Percentiles rank a stretch among this genome's conserved stretches.
Conservation (phyloP, 768 basidiomycete species). For the Suillus placidus region DNA sequence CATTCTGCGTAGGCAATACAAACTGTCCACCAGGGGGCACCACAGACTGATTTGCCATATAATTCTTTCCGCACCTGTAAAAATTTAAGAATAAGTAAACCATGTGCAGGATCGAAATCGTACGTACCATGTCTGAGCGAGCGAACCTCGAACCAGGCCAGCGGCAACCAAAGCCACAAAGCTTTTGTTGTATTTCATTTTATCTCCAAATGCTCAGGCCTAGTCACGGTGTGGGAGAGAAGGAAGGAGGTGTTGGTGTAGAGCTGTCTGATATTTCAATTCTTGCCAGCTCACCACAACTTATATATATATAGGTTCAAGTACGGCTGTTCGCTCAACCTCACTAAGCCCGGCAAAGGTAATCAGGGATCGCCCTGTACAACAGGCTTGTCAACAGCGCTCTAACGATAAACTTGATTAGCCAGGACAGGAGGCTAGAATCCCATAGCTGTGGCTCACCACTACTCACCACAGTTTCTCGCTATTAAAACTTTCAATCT, state of each 20-base stretch:
- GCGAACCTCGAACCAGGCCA: conserved; percentile 10
- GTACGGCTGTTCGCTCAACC: neutral
- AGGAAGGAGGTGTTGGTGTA: too few relatives aligned
- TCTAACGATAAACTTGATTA: neutral
- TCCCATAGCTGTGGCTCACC: neutral
- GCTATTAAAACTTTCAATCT: too few relatives aligned
- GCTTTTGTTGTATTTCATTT: conserved; percentile 22
- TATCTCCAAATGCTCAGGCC: neutral
- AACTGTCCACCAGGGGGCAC: conserved; percentile 52
- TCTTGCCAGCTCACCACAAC: neutral
- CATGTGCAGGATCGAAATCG: neutral
- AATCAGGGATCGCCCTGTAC: neutral
- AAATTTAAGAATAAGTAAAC: neutral
- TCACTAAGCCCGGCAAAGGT: neutral
- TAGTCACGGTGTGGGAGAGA: neutral
- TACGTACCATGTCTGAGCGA: conserved; percentile 32
- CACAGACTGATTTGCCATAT: conserved; percentile 41
- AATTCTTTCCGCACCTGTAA: conserved; percentile 57
- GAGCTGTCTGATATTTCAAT: neutral
- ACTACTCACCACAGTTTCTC: too few relatives aligned
- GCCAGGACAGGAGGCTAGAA: neutral
- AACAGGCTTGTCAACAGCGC: too few relatives aligned
- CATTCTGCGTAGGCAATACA: conserved; percentile 35
- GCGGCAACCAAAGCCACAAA: conserved; percentile 18
- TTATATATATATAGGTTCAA: neutral